A percentile compares a stretch with the other conserved stretches of the same genome.
These are phyloP conservation scores for Prunus mira DNA, from an alignment of 306 rosid species.

Conservation along the genomic window DNA sequence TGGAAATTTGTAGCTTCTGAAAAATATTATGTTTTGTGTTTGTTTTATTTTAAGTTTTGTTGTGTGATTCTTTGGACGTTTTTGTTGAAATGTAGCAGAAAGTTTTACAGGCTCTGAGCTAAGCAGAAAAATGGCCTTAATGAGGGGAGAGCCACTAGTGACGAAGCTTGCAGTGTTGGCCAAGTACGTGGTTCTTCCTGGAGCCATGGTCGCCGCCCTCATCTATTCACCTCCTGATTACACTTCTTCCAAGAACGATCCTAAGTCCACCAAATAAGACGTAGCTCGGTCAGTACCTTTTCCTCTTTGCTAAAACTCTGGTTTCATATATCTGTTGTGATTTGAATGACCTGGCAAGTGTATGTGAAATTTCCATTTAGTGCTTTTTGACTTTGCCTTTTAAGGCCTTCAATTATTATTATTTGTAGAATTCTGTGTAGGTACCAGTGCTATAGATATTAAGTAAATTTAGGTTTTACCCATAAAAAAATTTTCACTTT, in stretches of 20 bases:
- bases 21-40: background rate
- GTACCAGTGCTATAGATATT: too few relatives aligned
- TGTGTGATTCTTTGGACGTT: background rate
- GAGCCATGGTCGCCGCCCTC: slow-evolving; percentile 38
- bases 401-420: background rate
- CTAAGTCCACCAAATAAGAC: slow-evolving; percentile 18
- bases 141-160: slow-evolving; percentile 42
- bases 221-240: slow-evolving; percentile 42
- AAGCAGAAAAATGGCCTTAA: slow-evolving; percentile 22
- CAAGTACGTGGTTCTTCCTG: slow-evolving; percentile 32
- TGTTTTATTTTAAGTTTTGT: background rate
- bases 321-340: background rate
- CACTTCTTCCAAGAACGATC: slow-evolving; percentile 9
- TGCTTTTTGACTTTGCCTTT: background rate
- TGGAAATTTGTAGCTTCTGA: background rate
- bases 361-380: background rate
- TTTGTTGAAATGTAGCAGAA: background rate
- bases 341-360: background rate
- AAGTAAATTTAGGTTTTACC: too few relatives aligned
- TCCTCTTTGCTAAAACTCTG: background rate
- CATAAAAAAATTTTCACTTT: too few relatives aligned
- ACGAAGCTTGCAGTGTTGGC: slow-evolving; percentile 32
- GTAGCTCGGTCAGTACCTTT: background rate
- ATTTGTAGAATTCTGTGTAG: background rate
- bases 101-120: slow-evolving; percentile 2